These are phyloP conservation scores for Prunus persica DNA, from an alignment of 306 rosid genomes.

Conservation along the genomic window Prunus_persica_NCBIv2 NC_034014.1:30012001-30012500, in stretches of 20 bases:
- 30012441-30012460: constrained; percentile 49
- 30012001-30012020: constrained; percentile 53
- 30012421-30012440: constrained; percentile 45
- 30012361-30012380: constrained; percentile 65
- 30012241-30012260: constrained; percentile 56
- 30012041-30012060: constrained; percentile 56
- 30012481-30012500: constrained; percentile 54
- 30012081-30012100: constrained; percentile 4
- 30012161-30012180: constrained; percentile 8
- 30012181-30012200: constrained; percentile 31
- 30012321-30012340: constrained; percentile 97
- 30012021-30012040: constrained; percentile 43
- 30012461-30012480: constrained; percentile 68
- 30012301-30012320: constrained; percentile 88
- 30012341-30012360: constrained; percentile 97
- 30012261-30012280: constrained; percentile 60
- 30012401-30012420: constrained; percentile 72
- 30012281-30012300: constrained; percentile 61
- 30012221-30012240: constrained; percentile 86
- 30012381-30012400: constrained; percentile 79
- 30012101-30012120: background rate
- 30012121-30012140: background rate
- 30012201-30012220: constrained; percentile 45
- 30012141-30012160: background rate
- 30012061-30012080: background rate